Conservation (phyloP, 305 asterid genomes). For the Coffea humblotiana region DNA sequence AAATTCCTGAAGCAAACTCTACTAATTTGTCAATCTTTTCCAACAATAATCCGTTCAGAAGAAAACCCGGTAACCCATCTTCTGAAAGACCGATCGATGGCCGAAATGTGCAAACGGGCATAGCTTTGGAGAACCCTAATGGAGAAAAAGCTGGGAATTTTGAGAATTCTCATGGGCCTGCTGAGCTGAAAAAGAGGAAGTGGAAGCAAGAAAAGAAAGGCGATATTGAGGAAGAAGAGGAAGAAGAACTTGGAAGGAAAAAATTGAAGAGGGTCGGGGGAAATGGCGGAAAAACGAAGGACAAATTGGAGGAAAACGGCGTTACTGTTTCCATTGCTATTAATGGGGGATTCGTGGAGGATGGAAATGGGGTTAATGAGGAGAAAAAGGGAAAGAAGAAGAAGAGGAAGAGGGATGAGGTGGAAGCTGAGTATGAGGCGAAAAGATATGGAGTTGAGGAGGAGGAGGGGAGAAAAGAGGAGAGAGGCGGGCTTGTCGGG, state of each 20-base stretch:
- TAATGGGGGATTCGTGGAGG: not conserved
- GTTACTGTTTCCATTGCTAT: too few relatives aligned
- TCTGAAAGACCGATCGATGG: slow-evolving; percentile 6
- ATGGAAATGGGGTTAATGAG: slow-evolving; percentile 14
- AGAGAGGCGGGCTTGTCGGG: slow-evolving; percentile 49
- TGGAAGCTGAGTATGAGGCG: slow-evolving; percentile 71
- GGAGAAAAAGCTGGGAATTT: not conserved
- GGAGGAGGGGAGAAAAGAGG: slow-evolving; percentile 29
- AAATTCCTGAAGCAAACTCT: slow-evolving; percentile 29
- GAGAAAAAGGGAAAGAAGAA: slow-evolving; percentile 52
- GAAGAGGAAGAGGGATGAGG: slow-evolving; percentile 88
- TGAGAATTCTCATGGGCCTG: slow-evolving; percentile 21
- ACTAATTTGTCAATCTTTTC: slow-evolving; percentile 54
- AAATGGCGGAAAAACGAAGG: slow-evolving; percentile 8
- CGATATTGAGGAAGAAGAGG: not conserved
- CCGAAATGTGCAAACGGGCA: slow-evolving; percentile 10
- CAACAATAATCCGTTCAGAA: slow-evolving; percentile 65
- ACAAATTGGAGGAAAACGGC: slow-evolving; percentile 2
- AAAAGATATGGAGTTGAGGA: slow-evolving; percentile 45
- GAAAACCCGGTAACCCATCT: slow-evolving; percentile 39
- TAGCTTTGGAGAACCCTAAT: slow-evolving; percentile 5
- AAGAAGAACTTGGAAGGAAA: slow-evolving; percentile 30
- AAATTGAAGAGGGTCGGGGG: slow-evolving; percentile 32
- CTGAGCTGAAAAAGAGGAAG: slow-evolving; percentile 35
- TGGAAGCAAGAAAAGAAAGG: slow-evolving; percentile 32